phyloP scores from a whole-genome alignment of 164 flowering plant genomes.

The Malania oleifera region DNA sequence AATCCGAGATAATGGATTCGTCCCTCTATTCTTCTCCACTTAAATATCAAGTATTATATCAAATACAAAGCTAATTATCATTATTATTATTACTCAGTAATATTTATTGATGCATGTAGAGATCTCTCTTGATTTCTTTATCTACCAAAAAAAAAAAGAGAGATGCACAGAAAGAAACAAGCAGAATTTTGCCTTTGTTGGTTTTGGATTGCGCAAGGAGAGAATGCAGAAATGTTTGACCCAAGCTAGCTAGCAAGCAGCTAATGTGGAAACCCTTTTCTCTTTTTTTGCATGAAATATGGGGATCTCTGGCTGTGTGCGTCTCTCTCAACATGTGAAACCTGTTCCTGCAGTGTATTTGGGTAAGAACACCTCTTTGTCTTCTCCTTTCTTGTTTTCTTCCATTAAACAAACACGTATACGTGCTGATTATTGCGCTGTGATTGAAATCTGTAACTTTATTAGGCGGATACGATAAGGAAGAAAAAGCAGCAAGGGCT shows the following conservation, averaged over 20 bases:
- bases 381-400: neutral
- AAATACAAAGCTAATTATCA: too few relatives aligned
- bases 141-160: too few relatives aligned
- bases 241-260: neutral
- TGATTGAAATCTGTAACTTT: neutral
- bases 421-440: neutral
- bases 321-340: slow-evolving; percentile 11
- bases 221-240: slow-evolving; percentile 19
- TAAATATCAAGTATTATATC: too few relatives aligned
- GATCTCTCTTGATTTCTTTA: too few relatives aligned
- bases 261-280: slow-evolving; percentile 11
- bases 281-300: slow-evolving; percentile 26
- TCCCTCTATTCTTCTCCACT: too few relatives aligned
- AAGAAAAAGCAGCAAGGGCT: slow-evolving; percentile 87
- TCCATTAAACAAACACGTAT: neutral
- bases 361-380: slow-evolving; percentile 36
- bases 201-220: too few relatives aligned
- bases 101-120: too few relatives aligned
- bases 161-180: too few relatives aligned
- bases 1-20: too few relatives aligned
- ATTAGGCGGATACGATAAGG: slow-evolving; percentile 87
- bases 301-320: slow-evolving; percentile 18
- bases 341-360: slow-evolving; percentile 53
- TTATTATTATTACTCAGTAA: too few relatives aligned
- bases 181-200: too few relatives aligned